Base-by-base conservation (phyloP, 2,329 filamentous ascomycete genomes). In the Botrytis fabae region DNA sequence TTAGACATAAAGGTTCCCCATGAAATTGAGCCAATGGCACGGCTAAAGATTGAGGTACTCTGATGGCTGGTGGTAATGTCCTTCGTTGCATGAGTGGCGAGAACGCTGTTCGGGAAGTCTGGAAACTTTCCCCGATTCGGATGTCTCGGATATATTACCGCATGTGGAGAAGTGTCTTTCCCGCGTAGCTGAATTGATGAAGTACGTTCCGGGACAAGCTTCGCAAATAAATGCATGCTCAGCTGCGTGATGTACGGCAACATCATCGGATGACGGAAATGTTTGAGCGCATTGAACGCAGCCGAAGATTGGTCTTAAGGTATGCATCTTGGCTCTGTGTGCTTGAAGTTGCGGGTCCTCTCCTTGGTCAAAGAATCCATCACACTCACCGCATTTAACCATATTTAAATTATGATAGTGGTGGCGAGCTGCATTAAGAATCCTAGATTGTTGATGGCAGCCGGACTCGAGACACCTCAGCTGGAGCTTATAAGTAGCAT, bases 201-300 rank as follows among this genome's bases (percentile, higher is more conserved):
- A 71, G 2, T 28, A 40, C 2, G 40, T 42, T 3, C 48, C 70
- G 18, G 62, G 62, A 20, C 61, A 71, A 32, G 35, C 38, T 57
- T 66, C 46, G 28, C 70, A 71, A 35, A 28, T 12, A 12, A 71
- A 66, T 6, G 20, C n/a, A 57, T 71, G 70, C 38, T 57, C 28
- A 1, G 28, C n/a, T 18, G 40, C 65, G 12, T 44, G 66, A n/a
- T 71, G 70, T 32, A 46, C 12, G 25, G n/a, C 40, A 7, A n/a
- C 35, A 10, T 28, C n/a, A 10, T 64, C 35, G 5, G 61, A 20
- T 22, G 38, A 38, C 3, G 28, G 12, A 14, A 71, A 71, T 3
- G 22, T 60, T 42, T 46, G 14, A 20, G 42, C 35, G 35, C 70
- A 71, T 35, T 57, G 46, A 18, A 65, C 14, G 9, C 70, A 66